A percentile compares a stretch with the other conserved stretches of the same genome.
Conservation (phyloP, 2,329 filamentous ascomycete genomes). For the Trichoderma harzianum region DNA sequence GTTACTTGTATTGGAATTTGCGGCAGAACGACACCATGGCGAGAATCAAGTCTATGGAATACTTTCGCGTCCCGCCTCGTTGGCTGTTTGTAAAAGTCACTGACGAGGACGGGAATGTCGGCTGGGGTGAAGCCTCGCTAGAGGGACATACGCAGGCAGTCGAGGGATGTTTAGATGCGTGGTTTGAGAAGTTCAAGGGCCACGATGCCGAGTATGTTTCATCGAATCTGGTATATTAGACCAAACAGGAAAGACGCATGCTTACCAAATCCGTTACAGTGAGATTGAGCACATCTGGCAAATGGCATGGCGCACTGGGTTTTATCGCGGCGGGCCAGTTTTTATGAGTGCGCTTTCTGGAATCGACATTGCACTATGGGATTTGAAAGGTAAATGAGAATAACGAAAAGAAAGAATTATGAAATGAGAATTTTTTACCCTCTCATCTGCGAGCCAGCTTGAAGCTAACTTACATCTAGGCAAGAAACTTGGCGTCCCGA, state of each 20-base stretch:
- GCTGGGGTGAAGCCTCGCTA: constrained; percentile 73
- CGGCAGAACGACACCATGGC: constrained; percentile 25
- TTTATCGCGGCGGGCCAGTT: constrained; percentile 75
- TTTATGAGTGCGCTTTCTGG: constrained; percentile 77
- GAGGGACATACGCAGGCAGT: constrained; percentile 73
- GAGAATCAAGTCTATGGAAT: constrained; percentile 53
- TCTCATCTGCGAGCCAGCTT: background rate
- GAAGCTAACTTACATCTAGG: constrained; percentile 29
- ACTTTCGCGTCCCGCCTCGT: constrained; percentile 70
- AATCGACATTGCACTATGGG: constrained; percentile 78
- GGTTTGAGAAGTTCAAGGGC: constrained; percentile 59
- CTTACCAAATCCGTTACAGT: constrained; percentile 35
- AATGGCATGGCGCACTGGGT: constrained; percentile 64
- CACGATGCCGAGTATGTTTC: constrained; percentile 64
- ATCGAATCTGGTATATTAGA: background rate
- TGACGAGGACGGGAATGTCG: constrained; percentile 60
- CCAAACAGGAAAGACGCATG: background rate
- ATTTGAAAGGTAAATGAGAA: constrained; percentile 57
- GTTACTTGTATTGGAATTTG: background rate
- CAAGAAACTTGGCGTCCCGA: constrained; percentile 55
- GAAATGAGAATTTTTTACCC: background rate
- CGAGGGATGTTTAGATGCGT: constrained; percentile 68
- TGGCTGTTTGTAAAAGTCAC: constrained; percentile 78
- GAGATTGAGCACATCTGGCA: constrained; percentile 83
- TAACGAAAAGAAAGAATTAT: background rate